These are phyloP conservation scores for Acrocalymma vagum DNA, from an alignment of 2,329 filamentous ascomycete species.

Conservation along the genomic window DNA sequence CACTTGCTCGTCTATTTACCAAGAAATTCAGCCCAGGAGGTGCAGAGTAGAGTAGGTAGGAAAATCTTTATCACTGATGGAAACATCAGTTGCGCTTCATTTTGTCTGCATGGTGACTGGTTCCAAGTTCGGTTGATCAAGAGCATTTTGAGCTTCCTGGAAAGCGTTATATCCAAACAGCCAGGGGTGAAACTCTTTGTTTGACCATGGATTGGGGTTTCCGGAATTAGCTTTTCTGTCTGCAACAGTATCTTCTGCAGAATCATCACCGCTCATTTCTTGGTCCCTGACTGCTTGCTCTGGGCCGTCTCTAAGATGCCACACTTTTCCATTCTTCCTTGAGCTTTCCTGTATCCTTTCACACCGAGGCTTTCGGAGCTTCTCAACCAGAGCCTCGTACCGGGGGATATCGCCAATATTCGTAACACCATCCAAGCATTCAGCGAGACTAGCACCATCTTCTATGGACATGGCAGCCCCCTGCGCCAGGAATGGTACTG, in stretches of 20 bases:
- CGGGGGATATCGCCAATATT: constrained; percentile 36
- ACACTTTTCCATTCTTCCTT: constrained; percentile 55
- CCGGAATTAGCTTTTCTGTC: constrained; percentile 42
- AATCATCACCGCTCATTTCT: constrained; percentile 28
- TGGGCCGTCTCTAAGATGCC: constrained; percentile 45
- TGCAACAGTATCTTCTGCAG: constrained; percentile 45
- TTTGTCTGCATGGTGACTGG: too few relatives aligned
- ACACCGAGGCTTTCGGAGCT: constrained; percentile 31
- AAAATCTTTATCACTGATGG: too few relatives aligned
- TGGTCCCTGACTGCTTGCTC: constrained; percentile 20
- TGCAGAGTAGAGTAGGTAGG: too few relatives aligned
- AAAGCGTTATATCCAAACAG: constrained; percentile 58
- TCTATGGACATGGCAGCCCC: constrained; percentile 71
- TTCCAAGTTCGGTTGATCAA: too few relatives aligned
- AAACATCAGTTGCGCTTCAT: too few relatives aligned
- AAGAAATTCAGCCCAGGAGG: too few relatives aligned
- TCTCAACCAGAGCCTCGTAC: constrained; percentile 50
- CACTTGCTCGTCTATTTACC: too few relatives aligned
- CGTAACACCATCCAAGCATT: constrained; percentile 35
- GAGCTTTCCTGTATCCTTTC: constrained; percentile 55
- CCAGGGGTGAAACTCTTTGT: constrained; percentile 56
- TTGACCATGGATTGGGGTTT: constrained; percentile 59
- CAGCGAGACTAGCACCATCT: constrained; percentile 70
- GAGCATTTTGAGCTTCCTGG: too few relatives aligned
- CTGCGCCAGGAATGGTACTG: constrained; percentile 30